A percentile compares a stretch with the other conserved stretches of the same genome.
phyloP scores from a whole-genome alignment of 257 asterid species.

The Solanum gandarillasii region DNA sequence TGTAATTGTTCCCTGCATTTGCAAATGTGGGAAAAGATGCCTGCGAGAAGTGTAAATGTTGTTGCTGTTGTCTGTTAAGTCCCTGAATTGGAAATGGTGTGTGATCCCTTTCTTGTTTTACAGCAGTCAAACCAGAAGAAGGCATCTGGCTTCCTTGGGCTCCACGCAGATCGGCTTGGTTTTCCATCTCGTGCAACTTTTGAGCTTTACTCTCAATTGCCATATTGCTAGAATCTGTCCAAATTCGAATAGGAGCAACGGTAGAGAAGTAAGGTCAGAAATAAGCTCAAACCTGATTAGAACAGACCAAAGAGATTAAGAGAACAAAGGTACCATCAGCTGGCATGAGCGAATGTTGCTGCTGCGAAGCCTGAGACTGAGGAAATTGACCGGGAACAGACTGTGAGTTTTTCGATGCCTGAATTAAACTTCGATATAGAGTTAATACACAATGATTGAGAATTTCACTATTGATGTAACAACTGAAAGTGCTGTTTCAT shows the following conservation, averaged over 20 bases:
- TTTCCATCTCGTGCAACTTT: constrained; percentile 41
- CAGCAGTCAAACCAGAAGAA: constrained; percentile 28
- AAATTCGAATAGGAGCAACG: constrained; percentile 13
- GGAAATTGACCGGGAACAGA: constrained; percentile 35
- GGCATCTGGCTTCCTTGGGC: constrained; percentile 35
- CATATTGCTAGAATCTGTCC: constrained; percentile 36
- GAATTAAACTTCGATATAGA: constrained; percentile 10
- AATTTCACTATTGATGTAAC: background rate
- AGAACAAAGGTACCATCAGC: constrained; percentile 31
- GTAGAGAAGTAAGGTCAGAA: constrained; percentile 7
- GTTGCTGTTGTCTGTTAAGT: constrained; percentile 53
- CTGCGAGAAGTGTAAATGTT: constrained; percentile 55
- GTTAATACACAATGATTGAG: constrained; percentile 4
- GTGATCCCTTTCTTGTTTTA: constrained; percentile 59
- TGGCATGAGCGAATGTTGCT: constrained; percentile 37
- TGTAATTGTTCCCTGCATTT: constrained; percentile 36
- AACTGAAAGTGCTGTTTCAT: background rate
- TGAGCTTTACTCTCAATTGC: constrained; percentile 25
- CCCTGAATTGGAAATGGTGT: constrained; percentile 50
- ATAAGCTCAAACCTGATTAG: constrained; percentile 1
- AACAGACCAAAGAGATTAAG: constrained; percentile 1
- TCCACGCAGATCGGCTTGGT: constrained; percentile 43
- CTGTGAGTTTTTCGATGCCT: constrained; percentile 50
- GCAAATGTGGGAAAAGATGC: constrained; percentile 45
- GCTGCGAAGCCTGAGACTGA: constrained; percentile 42